Evolutionary conservation across 1,139 yeast species (phyloP).

Genomic region (Lodderomyces orthopsilosis): DNA sequence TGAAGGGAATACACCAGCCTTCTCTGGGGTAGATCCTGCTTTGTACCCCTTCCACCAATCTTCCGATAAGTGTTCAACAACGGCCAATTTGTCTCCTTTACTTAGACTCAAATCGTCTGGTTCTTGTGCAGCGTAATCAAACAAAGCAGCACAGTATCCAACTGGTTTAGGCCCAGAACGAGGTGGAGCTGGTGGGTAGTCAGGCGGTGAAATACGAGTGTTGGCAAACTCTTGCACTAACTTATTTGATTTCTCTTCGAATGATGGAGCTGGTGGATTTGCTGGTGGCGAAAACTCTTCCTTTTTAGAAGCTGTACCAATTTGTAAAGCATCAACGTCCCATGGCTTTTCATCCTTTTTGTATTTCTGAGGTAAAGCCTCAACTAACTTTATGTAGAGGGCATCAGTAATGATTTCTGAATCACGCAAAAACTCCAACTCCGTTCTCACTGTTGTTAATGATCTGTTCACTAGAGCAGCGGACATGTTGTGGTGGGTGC

Average conservation of each 20-base stretch:
- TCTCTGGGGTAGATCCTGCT: constrained; percentile 39
- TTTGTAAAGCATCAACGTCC: constrained; percentile 40
- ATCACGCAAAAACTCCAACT: constrained; percentile 76
- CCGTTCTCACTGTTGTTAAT: constrained; percentile 68
- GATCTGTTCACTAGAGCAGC: constrained; percentile 76
- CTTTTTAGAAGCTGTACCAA: constrained; percentile 1
- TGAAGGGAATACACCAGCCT: constrained; percentile 85
- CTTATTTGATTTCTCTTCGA: constrained; percentile 12
- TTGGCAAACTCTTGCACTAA: constrained; percentile 22
- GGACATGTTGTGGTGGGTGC: constrained; percentile 26
- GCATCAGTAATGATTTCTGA: constrained; percentile 69
- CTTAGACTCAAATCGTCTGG: constrained; percentile 65
- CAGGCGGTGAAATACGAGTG: constrained; percentile 17
- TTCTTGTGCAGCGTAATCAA: constrained; percentile 65
- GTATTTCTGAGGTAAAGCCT: constrained; percentile 59
- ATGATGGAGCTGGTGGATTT: constrained; percentile 3
- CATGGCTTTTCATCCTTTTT: constrained; percentile 54
- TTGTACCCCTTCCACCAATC: constrained; percentile 90
- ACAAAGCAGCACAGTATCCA: constrained; percentile 60
- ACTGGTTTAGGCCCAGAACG: constrained; percentile 25
- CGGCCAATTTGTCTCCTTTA: constrained; percentile 66
- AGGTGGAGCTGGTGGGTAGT: constrained; percentile 20
- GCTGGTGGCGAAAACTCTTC: background rate
- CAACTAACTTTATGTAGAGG: constrained; percentile 50
- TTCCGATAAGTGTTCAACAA: constrained; percentile 70